Conservation (phyloP, 169 alveolate genomes). For the Cyclospora cayetanensis region DNA sequence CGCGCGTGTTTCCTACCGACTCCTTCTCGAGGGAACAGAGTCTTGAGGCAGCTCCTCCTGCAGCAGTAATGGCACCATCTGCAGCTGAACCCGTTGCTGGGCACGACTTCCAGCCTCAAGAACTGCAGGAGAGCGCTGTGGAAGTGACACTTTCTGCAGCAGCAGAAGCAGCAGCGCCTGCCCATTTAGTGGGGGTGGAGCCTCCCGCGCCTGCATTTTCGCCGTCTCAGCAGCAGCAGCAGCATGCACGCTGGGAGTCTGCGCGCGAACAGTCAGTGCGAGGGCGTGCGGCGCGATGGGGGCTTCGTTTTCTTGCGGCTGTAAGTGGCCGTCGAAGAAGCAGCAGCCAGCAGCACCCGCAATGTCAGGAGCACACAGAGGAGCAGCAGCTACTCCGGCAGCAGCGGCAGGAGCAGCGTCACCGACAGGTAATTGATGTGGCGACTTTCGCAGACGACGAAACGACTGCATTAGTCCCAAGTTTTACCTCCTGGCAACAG, state of each 20-base stretch:
- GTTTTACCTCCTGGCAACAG: neutral
- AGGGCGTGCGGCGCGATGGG: neutral
- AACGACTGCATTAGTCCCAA: neutral
- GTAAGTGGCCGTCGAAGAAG: neutral
- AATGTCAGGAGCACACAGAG: constrained; percentile 6
- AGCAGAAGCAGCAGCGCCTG: neutral
- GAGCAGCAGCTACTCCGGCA: neutral
- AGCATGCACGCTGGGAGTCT: neutral
- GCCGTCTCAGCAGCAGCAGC: constrained; percentile 14
- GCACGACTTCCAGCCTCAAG: too few relatives aligned
- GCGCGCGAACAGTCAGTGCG: neutral
- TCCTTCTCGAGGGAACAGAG: too few relatives aligned
- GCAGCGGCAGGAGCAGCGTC: neutral
- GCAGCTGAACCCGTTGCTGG: neutral
- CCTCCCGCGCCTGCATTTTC: too few relatives aligned
- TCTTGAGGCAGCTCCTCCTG: too few relatives aligned
- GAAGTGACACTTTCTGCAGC: neutral
- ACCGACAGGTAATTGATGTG: neutral
- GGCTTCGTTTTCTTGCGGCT: constrained; percentile 29
- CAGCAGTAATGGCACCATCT: too few relatives aligned
- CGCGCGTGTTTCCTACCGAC: too few relatives aligned
- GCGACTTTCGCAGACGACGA: neutral
- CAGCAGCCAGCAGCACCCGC: neutral
- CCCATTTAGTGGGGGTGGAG: neutral
- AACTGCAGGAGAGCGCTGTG: neutral